Evolutionary conservation across 2,329 filamentous ascomycete species (phyloP).

Genomic region (Rosellinia necatrix): DNA sequence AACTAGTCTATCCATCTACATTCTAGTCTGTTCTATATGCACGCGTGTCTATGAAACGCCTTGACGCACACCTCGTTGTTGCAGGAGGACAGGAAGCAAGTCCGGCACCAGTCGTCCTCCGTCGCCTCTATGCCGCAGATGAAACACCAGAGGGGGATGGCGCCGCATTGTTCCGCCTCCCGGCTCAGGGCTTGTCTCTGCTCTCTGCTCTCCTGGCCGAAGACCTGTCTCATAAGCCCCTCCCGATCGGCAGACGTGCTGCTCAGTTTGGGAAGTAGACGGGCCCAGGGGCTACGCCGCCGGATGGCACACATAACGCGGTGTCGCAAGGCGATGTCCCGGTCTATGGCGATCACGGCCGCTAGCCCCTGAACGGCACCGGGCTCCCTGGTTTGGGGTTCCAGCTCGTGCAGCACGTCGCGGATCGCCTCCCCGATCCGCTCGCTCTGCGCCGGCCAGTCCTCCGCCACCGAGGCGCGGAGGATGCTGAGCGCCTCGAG

Average conservation of each 20-base stretch:
- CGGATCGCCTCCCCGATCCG: conserved; percentile 27
- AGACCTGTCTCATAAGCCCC: conserved; percentile 25
- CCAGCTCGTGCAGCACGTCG: conserved; percentile 21
- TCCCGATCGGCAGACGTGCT: conserved; percentile 22
- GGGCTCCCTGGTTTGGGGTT: conserved; percentile 20
- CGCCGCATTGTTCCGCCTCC: conserved; percentile 19
- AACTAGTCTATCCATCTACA: neutral
- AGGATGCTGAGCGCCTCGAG: conserved; percentile 29
- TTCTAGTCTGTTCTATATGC: conserved; percentile 11
- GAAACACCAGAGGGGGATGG: conserved; percentile 28
- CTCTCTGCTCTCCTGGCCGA: conserved; percentile 24
- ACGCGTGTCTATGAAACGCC: conserved; percentile 28
- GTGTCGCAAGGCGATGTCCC: conserved; percentile 20
- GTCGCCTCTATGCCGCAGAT: conserved; percentile 29
- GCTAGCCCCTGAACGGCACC: conserved; percentile 23
- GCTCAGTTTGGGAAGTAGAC: conserved; percentile 25
- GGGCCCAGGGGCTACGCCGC: conserved; percentile 25
- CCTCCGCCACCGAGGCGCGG: conserved; percentile 21
- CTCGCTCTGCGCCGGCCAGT: conserved; percentile 25
- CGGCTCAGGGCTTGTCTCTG: conserved; percentile 18
- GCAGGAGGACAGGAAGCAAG: conserved; percentile 26
- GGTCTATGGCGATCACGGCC: conserved; percentile 23
- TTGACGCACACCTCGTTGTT: conserved; percentile 27
- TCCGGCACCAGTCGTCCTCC: conserved; percentile 27
- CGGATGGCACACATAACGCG: conserved; percentile 28